Percentiles rank a stretch among this genome's conserved stretches.
Evolutionary conservation across 1,284 basidiomycete species (phyloP).

Genomic region (Macrocystidia cucumis): DNA sequence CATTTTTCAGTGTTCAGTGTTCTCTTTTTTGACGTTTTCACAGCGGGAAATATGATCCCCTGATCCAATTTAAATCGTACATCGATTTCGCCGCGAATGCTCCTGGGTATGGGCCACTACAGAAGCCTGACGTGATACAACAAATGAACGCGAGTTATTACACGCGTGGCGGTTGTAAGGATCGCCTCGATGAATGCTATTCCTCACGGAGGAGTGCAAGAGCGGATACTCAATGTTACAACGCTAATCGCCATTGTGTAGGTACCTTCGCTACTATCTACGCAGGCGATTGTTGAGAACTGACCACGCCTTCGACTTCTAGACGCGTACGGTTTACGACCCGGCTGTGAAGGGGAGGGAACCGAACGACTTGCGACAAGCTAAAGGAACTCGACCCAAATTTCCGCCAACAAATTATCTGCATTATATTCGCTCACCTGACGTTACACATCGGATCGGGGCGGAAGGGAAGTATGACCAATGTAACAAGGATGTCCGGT

Average conservation of each 20-base stretch:
- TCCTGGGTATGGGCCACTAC: constrained; percentile 58
- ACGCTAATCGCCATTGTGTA: constrained; percentile 52
- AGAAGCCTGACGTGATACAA: constrained; percentile 34
- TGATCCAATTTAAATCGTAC: constrained; percentile 55
- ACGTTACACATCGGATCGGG: constrained; percentile 38
- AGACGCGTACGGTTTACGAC: constrained; percentile 39
- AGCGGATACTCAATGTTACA: constrained; percentile 40
- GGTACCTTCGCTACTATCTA: constrained; percentile 15
- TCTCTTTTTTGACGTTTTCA: constrained; percentile 2
- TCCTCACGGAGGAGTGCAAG: constrained; percentile 35
- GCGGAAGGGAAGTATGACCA: constrained; percentile 24
- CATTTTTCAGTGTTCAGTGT: neutral
- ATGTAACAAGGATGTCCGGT: neutral
- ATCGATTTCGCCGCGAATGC: constrained; percentile 52
- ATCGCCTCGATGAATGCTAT: constrained; percentile 45
- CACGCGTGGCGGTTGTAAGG: constrained; percentile 38
- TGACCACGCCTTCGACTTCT: neutral
- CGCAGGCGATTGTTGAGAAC: neutral
- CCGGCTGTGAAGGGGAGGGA: constrained; percentile 48
- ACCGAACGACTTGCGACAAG: constrained; percentile 49
- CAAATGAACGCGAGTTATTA: constrained; percentile 43
- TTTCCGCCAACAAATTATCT: constrained; percentile 55
- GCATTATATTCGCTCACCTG: constrained; percentile 29
- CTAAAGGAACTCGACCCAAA: constrained; percentile 33
- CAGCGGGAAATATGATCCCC: constrained; percentile 62